phyloP scores from a whole-genome alignment of 2,329 filamentous ascomycete genomes.

The Ophiocordyceps unilateralis region DNA sequence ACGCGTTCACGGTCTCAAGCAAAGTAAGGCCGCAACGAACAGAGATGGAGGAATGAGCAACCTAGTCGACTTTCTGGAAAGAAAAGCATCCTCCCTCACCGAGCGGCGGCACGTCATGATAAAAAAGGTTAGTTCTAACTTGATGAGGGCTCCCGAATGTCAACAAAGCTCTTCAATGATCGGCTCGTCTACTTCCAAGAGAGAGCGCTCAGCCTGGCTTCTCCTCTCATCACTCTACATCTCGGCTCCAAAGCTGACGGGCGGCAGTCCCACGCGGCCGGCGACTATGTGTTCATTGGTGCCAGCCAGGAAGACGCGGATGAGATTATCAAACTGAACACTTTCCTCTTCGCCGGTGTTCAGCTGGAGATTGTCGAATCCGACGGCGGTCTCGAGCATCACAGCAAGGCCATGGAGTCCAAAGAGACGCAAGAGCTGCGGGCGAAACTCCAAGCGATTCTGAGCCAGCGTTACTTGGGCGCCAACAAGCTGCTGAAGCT shows the following conservation, averaged over 20 bases:
- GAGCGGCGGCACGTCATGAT: slow-evolving; percentile 39
- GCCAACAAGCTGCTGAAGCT: slow-evolving; percentile 65
- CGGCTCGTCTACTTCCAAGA: not conserved
- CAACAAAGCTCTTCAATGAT: not conserved
- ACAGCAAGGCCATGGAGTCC: slow-evolving; percentile 26
- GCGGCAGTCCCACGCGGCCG: slow-evolving; percentile 50
- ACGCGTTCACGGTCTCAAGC: slow-evolving; percentile 43
- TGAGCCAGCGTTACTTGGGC: slow-evolving; percentile 57
- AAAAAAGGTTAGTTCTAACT: slow-evolving; percentile 53
- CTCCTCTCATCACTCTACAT: not conserved
- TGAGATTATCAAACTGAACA: slow-evolving; percentile 50
- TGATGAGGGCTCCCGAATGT: slow-evolving; percentile 10
- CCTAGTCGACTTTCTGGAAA: slow-evolving; percentile 52
- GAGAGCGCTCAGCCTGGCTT: not conserved
- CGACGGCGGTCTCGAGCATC: slow-evolving; percentile 19
- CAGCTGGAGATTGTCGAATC: slow-evolving; percentile 37
- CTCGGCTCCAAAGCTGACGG: slow-evolving; percentile 32
- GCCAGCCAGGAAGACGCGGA: slow-evolving; percentile 46
- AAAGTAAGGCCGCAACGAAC: slow-evolving; percentile 51
- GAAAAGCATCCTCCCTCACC: slow-evolving; percentile 43
- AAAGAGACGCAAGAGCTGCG: slow-evolving; percentile 42
- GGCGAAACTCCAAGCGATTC: slow-evolving; percentile 49
- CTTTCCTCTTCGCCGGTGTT: slow-evolving; percentile 49
- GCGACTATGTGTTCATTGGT: slow-evolving; percentile 52
- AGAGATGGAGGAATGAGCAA: slow-evolving; percentile 48